Evolutionary conservation across 1,284 basidiomycete genomes (phyloP).

Genomic region (Apiotrichum akiyoshidainum): DNA sequence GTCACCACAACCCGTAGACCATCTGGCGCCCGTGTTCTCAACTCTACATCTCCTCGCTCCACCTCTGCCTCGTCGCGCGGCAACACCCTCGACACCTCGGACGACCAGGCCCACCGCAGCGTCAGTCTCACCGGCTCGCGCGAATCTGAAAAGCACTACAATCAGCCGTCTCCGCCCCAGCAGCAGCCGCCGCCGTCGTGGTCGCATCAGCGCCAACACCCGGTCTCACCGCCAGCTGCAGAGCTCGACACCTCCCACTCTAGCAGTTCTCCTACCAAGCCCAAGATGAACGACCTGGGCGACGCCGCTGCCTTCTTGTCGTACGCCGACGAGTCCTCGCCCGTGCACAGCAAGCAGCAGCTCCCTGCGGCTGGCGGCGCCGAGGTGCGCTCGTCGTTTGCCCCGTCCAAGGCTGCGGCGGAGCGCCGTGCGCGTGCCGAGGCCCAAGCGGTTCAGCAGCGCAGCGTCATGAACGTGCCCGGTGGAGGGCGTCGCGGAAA

Average conservation of each 20-base stretch:
- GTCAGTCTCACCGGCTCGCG: not conserved
- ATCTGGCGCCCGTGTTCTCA: slow-evolving; percentile 10
- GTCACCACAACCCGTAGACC: slow-evolving; percentile 3
- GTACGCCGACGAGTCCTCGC: slow-evolving; percentile 35
- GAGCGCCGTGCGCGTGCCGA: slow-evolving; percentile 77
- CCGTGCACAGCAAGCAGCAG: slow-evolving; percentile 5
- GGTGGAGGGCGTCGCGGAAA: slow-evolving; percentile 34
- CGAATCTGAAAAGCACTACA: not conserved
- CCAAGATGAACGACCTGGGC: slow-evolving; percentile 22
- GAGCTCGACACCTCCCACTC: no score
- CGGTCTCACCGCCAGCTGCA: no score
- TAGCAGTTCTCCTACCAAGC: not conserved
- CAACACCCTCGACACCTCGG: not conserved
- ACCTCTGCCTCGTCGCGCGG: slow-evolving; percentile 1
- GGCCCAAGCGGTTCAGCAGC: slow-evolving; percentile 61
- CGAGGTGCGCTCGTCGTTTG: slow-evolving; percentile 71
- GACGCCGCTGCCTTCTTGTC: slow-evolving; percentile 41
- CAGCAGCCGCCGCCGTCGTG: not conserved
- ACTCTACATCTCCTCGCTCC: slow-evolving; percentile 5
- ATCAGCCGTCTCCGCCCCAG: not conserved
- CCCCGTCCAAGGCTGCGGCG: slow-evolving; percentile 71
- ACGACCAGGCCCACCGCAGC: not conserved
- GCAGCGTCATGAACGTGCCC: slow-evolving; percentile 56
- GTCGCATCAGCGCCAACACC: not conserved
- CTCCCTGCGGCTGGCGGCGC: slow-evolving; percentile 2